These are phyloP conservation scores for Paracorniculantispora psalliotae DNA, from an alignment of 2,329 filamentous ascomycete species.

Conservation along the genomic window DNA sequence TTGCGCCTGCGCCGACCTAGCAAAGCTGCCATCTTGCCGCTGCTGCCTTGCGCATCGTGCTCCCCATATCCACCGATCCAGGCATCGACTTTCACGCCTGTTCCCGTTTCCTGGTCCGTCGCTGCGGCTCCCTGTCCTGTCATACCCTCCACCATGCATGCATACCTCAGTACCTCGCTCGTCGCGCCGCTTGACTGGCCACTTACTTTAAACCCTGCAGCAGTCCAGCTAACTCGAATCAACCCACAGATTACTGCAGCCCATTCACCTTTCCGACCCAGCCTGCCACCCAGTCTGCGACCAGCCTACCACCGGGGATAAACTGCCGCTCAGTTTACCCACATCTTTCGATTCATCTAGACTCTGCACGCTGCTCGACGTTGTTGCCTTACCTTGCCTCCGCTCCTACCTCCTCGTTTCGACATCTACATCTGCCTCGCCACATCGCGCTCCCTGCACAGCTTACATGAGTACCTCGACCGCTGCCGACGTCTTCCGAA, in stretches of 20 bases:
- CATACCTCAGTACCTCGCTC: constrained; percentile 6
- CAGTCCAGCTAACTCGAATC: constrained; percentile 8
- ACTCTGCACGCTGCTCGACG: not conserved
- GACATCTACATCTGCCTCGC: constrained; percentile 5
- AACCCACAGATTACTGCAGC: not conserved
- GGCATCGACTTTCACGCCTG: not conserved
- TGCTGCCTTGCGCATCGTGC: constrained; percentile 1
- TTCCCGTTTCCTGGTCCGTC: constrained; percentile 8
- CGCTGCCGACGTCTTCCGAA: constrained; percentile 30
- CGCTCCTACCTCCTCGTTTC: constrained; percentile 5
- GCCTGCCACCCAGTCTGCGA: too few species aligned
- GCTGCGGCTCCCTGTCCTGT: constrained; percentile 5
- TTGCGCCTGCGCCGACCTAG: not conserved
- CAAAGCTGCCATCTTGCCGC: not conserved
- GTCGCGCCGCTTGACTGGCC: not conserved
- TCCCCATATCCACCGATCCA: not conserved
- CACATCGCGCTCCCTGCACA: constrained; percentile 14
- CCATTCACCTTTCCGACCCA: constrained; percentile 2
- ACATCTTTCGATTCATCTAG: constrained; percentile 11
- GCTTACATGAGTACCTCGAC: constrained; percentile 38
- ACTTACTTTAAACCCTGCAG: constrained; percentile 1
- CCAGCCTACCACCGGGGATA: not conserved
- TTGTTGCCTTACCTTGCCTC: not conserved
- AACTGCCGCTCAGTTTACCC: not conserved
- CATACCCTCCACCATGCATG: constrained; percentile 7